Conservation (phyloP, 1,284 basidiomycete genomes). For the Peniophora sp. region DNA sequence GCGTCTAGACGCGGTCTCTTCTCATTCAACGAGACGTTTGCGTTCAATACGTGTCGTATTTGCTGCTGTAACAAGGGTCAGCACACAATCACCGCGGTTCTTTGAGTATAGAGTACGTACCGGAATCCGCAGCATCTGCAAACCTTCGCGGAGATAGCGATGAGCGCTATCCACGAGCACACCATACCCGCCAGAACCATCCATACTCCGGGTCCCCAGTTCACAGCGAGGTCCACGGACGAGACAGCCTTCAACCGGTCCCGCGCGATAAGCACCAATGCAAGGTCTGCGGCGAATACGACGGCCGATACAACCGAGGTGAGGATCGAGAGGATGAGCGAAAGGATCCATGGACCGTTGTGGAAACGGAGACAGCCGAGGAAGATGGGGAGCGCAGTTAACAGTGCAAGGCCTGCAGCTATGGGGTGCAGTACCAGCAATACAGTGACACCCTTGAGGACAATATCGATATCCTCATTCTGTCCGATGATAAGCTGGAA, state of each 20-base stretch:
- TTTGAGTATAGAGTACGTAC: constrained; percentile 5
- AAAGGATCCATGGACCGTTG: constrained; percentile 38
- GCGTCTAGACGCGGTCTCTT: no score
- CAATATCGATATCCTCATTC: constrained; percentile 28
- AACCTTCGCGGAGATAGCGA: constrained; percentile 50
- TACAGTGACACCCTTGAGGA: constrained; percentile 44
- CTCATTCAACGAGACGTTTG: no score
- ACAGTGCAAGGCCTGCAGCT: constrained; percentile 46
- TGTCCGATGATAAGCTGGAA: constrained; percentile 34
- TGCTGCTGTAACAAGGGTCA: no score
- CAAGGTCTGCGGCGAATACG: constrained; percentile 54
- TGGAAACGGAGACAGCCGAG: constrained; percentile 37
- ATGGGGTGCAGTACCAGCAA: constrained; percentile 63
- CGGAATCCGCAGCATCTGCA: constrained; percentile 58
- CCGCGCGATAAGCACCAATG: constrained; percentile 44
- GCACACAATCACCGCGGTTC: no score
- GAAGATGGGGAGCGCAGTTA: constrained; percentile 48
- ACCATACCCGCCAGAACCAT: constrained; percentile 50
- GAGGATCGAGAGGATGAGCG: constrained; percentile 49
- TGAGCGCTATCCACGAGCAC: constrained; percentile 51
- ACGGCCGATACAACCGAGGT: constrained; percentile 45
- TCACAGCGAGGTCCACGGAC: constrained; percentile 35
- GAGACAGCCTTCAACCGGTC: constrained; percentile 33
- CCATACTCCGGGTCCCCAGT: constrained; percentile 66
- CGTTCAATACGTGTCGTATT: no score